phyloP scores from a whole-genome alignment of 2,329 filamentous ascomycete species.

The Metarhizium robertsii region DNA sequence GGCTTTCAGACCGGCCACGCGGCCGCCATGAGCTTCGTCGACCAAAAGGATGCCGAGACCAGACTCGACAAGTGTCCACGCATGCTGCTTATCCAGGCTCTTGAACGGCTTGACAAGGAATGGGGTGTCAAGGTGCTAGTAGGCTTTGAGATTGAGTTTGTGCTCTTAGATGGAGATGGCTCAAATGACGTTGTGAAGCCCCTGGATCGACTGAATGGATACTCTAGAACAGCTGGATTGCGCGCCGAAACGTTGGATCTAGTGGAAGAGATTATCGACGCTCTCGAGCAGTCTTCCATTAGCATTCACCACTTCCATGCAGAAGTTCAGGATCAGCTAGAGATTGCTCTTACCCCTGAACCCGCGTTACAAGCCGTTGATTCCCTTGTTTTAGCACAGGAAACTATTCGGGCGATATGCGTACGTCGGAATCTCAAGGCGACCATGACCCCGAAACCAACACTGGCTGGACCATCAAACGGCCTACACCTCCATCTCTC shows the following conservation, averaged over 20 bases:
- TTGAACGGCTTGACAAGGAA: not conserved
- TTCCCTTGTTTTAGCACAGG: slow-evolving; percentile 2
- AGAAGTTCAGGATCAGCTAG: not conserved
- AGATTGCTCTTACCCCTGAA: too few species aligned
- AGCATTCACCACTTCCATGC: slow-evolving; percentile 4
- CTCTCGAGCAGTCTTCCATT: slow-evolving; percentile 1
- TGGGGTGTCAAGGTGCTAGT: not conserved
- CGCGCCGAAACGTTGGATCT: not conserved
- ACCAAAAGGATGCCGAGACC: not conserved
- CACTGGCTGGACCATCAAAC: too few species aligned
- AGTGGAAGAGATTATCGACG: not conserved
- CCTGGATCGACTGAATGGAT: not conserved
- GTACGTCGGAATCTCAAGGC: slow-evolving; percentile 1
- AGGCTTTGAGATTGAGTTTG: slow-evolving; percentile 1
- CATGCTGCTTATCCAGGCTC: not conserved
- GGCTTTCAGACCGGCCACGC: too few species aligned
- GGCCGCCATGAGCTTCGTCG: not conserved
- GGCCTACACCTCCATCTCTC: too few species aligned
- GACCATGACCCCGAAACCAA: slow-evolving; percentile 4
- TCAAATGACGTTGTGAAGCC: too few species aligned
- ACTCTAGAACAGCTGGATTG: not conserved
- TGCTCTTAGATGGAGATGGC: not conserved
- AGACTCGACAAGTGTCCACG: slow-evolving; percentile 1
- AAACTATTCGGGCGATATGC: slow-evolving; percentile 3
- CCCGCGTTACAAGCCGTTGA: not conserved